Evolutionary conservation across 2,329 filamentous ascomycete species (phyloP).

Genomic region (Aspergillus sp.): DNA sequence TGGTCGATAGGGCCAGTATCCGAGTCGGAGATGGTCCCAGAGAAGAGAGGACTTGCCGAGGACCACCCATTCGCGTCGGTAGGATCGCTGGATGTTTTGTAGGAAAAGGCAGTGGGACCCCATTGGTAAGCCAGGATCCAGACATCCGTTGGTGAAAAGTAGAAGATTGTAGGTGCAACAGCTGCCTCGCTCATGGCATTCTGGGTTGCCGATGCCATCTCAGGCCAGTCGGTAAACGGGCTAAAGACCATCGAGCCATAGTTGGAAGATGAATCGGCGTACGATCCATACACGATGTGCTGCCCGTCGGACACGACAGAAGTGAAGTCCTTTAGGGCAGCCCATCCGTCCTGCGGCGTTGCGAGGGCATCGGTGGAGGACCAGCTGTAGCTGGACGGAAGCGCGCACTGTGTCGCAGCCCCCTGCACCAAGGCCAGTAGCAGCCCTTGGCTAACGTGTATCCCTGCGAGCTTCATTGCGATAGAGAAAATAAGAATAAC

Average conservation of each 20-base stretch:
- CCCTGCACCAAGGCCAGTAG: neutral
- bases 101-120: conserved; percentile 60
- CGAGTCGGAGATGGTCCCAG: conserved; percentile 48
- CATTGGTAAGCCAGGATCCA: conserved; percentile 70
- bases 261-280: no score
- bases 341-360: no score
- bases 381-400: no score
- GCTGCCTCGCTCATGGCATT: conserved; percentile 48
- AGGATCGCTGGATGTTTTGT: conserved; percentile 59
- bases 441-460: neutral
- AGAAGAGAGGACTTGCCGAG: conserved; percentile 47
- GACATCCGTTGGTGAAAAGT: conserved; percentile 59
- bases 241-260: no score
- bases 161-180: conserved; percentile 64
- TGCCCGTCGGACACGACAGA: no score
- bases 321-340: no score
- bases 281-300: no score
- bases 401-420: no score
- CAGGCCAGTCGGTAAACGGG: conserved; percentile 52
- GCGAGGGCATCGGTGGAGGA: no score
- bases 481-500: no score
- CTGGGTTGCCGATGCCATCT: conserved; percentile 54
- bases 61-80: conserved; percentile 60
- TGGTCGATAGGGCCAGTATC: conserved; percentile 62
- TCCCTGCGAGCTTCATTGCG: no score